Base-by-base conservation (phyloP, 2,329 filamentous ascomycete genomes). In the Ophiognomonia clavigignenti-juglandacearum region DNA sequence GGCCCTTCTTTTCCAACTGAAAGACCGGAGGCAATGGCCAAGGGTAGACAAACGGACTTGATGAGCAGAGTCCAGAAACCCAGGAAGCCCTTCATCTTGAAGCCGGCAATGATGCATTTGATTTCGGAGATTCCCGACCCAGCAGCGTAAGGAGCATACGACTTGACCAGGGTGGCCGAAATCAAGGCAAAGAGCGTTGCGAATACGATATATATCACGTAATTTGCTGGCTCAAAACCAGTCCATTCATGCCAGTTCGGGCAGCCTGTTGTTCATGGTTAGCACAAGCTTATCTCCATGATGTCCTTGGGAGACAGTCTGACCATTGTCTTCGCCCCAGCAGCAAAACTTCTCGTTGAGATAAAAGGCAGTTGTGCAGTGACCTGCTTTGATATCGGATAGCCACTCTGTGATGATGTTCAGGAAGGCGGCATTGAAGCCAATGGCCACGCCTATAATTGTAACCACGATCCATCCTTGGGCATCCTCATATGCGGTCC, bases 381-480 rank as follows among this genome's bases (percentile, higher is more conserved):
- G 85, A n/a, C 93, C 93, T 61, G 92, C 74, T 72, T 97, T 98
- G 63, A 96, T 84, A 68, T 98, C 93, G 29, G 88, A 86, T 53
- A 98, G 72, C 92, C 93, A 98, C 68, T 98, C 93, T 9, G 92
- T 97, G 36, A 95, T 80, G 56, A 98, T 97, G 62, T 95, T 97
- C 51, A 98, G 71, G 50, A 96, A 83, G 0, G 89, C 93, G 14
- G 93, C 92, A 62, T 96, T 97, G 53, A 97, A 63, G 1, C 93
- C 93, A 63, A 98, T 97, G 19, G 87, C 86, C n/a, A 83, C 82
- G 26, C 93, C 88, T 47, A 98, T 92, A 53, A 98, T 74, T 19
- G 88, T 97, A 47, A 98, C 86, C 40, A 98, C 93, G 49, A 98
- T 91, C 93, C 93, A 98, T 19, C 89, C 92, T 68, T 98, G 93